phyloP scores from a whole-genome alignment of 257 asterid species.

The Knoxia roxburghii region DNA sequence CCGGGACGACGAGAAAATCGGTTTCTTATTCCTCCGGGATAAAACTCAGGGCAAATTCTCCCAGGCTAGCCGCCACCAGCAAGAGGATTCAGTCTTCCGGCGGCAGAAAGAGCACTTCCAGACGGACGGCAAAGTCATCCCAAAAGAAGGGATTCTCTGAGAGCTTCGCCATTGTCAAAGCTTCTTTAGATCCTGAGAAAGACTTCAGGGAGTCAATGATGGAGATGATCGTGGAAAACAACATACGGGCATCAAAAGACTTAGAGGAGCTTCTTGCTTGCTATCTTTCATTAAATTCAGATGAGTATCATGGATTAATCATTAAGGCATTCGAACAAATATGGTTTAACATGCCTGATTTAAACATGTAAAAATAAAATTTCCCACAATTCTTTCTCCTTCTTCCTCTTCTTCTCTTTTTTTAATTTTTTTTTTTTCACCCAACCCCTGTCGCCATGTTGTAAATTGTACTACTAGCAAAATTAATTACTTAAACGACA shows the following conservation, averaged over 20 bases:
- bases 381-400: background rate
- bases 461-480: conserved; percentile 11
- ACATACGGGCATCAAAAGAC: conserved; percentile 58
- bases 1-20: conserved; percentile 37
- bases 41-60: conserved; percentile 42
- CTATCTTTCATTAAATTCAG: conserved; percentile 65
- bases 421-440: background rate
- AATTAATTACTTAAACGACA: conserved; percentile 9
- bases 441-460: no score
- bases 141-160: conserved; percentile 32
- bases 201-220: conserved; percentile 87
- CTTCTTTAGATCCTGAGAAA: conserved; percentile 75
- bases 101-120: conserved; percentile 32
- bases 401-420: background rate
- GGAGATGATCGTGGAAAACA: conserved; percentile 87
- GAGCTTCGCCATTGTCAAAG: conserved; percentile 81
- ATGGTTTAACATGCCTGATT: conserved; percentile 59
- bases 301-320: conserved; percentile 65
- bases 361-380: conserved; percentile 4
- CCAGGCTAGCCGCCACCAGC: conserved; percentile 26
- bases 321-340: conserved; percentile 81
- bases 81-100: conserved; percentile 31
- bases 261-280: conserved; percentile 87
- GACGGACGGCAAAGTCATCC: conserved; percentile 12
- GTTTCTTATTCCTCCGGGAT: conserved; percentile 47